These are phyloP conservation scores for Cucurbita argyrosperma DNA, from an alignment of 306 rosid species.

Conservation along the genomic window DNA sequence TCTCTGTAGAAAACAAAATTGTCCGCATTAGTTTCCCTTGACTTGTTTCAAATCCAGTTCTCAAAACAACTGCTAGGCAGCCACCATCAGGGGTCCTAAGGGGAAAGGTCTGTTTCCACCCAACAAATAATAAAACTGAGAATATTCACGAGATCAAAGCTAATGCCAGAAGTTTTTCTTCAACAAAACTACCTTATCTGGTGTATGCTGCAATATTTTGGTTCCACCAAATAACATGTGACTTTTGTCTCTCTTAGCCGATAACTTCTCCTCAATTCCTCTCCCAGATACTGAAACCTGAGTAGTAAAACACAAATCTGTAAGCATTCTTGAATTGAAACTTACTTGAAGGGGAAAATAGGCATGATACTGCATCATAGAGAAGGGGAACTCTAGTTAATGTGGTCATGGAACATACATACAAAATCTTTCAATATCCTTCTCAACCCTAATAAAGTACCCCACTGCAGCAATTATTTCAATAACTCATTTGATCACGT, in stretches of 20 bases:
- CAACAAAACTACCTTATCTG: slow-evolving; percentile 58
- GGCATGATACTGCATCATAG: no score
- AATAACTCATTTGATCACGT: not conserved
- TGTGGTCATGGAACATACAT: not conserved
- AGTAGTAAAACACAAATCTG: no score
- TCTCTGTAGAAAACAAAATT: slow-evolving; percentile 88
- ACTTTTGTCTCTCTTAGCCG: slow-evolving; percentile 68
- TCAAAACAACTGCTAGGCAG: slow-evolving; percentile 85
- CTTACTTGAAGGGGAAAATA: no score
- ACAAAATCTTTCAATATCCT: not conserved
- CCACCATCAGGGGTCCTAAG: slow-evolving; percentile 93
- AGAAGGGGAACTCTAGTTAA: slow-evolving; percentile 13
- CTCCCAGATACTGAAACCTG: slow-evolving; percentile 65
- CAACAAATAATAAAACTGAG: slow-evolving; percentile 8
- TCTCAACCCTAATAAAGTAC: not conserved
- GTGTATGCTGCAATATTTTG: slow-evolving; percentile 90
- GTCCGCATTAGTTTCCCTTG: slow-evolving; percentile 99
- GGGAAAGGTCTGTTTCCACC: slow-evolving; percentile 58
- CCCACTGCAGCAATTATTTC: not conserved
- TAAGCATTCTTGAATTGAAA: no score
- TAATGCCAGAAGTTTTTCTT: not conserved
- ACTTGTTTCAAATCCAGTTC: slow-evolving; percentile 99
- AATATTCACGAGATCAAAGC: not conserved
- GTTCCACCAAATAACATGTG: slow-evolving; percentile 96
- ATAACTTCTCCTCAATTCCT: slow-evolving; percentile 64